A percentile compares a stretch with the other conserved stretches of the same genome.
phyloP scores from a whole-genome alignment of 2,329 filamentous ascomycete genomes.

The Myriangium duriaei region DNA sequence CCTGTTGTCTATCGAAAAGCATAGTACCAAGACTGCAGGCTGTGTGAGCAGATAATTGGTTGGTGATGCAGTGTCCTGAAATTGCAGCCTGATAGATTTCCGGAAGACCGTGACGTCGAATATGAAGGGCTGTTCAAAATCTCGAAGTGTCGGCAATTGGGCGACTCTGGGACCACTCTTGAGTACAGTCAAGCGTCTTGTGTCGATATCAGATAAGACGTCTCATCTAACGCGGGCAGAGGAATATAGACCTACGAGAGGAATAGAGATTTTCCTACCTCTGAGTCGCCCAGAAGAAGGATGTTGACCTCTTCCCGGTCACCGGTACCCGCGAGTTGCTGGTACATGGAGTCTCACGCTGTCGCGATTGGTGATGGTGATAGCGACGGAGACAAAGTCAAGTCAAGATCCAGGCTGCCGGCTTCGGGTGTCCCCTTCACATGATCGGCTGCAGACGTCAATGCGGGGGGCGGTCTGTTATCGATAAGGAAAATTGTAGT shows the following conservation, averaged over 20 bases:
- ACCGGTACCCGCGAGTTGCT: no score
- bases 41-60: slow-evolving; percentile 43
- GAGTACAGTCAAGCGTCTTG: slow-evolving; percentile 17
- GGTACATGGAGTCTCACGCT: no score
- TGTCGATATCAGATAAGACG: slow-evolving; percentile 1
- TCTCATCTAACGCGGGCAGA: no score
- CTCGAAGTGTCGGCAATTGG: slow-evolving; percentile 34
- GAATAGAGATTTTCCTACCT: slow-evolving; percentile 51
- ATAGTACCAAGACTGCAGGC: slow-evolving; percentile 45
- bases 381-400: no score
- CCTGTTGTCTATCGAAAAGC: slow-evolving; percentile 46
- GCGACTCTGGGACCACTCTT: slow-evolving; percentile 3
- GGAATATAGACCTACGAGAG: slow-evolving; percentile 39
- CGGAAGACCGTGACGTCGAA: slow-evolving; percentile 47
- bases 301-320: slow-evolving; percentile 34
- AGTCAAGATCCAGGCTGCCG: no score
- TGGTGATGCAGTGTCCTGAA: slow-evolving; percentile 45
- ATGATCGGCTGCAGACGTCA: no score
- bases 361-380: no score
- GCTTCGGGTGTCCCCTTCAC: no score
- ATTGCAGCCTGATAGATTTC: slow-evolving; percentile 41
- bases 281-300: slow-evolving; percentile 45
- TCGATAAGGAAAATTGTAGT: no score
- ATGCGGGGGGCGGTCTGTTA: no score
- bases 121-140: slow-evolving; percentile 45